Percentiles rank a stretch among this genome's conserved stretches.
Evolutionary conservation across 257 asterid species (phyloP).

Genomic region (Gentiana straminea): DNA sequence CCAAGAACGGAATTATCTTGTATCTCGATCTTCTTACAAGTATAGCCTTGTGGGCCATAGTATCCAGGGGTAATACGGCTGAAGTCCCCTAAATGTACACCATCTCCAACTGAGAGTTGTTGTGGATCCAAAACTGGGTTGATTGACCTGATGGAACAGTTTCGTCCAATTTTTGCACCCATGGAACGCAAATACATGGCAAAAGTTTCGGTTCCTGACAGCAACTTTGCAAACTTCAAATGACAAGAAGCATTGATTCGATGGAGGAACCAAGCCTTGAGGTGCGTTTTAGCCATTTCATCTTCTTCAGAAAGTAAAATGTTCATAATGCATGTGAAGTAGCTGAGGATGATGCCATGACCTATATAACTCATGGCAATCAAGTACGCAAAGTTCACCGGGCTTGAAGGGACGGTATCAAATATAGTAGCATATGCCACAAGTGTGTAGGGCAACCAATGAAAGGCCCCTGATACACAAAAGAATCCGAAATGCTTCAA

Average conservation of each 20-base stretch:
- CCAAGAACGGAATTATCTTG: conserved; percentile 50
- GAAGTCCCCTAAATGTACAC: conserved; percentile 62
- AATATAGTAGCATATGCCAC: conserved; percentile 34
- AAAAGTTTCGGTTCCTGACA: conserved; percentile 62
- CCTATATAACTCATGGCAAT: conserved; percentile 35
- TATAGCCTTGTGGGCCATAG: conserved; percentile 30
- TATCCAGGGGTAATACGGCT: conserved; percentile 41
- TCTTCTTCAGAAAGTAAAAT: conserved; percentile 13
- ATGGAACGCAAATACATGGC: conserved; percentile 29
- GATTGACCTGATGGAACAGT: conserved; percentile 58
- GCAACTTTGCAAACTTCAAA: conserved; percentile 39
- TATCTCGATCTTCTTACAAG: conserved; percentile 22
- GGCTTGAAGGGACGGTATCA: conserved; percentile 18
- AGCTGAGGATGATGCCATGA: conserved; percentile 38
- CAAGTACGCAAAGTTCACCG: conserved; percentile 27
- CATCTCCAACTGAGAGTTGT: conserved; percentile 37
- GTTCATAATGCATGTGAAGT: conserved; percentile 28
- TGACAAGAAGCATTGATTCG: conserved; percentile 33
- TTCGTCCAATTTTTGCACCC: conserved; percentile 55
- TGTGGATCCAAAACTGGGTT: conserved; percentile 44
- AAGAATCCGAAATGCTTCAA: conserved; percentile 29
- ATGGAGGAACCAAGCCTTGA: conserved; percentile 32
- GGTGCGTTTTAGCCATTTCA: conserved; percentile 9
- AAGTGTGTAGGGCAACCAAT: conserved; percentile 50
- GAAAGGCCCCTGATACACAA: conserved; percentile 45